Conservation (phyloP, 2,329 filamentous ascomycete genomes). For the Lecanoromycetidae sp. region DNA sequence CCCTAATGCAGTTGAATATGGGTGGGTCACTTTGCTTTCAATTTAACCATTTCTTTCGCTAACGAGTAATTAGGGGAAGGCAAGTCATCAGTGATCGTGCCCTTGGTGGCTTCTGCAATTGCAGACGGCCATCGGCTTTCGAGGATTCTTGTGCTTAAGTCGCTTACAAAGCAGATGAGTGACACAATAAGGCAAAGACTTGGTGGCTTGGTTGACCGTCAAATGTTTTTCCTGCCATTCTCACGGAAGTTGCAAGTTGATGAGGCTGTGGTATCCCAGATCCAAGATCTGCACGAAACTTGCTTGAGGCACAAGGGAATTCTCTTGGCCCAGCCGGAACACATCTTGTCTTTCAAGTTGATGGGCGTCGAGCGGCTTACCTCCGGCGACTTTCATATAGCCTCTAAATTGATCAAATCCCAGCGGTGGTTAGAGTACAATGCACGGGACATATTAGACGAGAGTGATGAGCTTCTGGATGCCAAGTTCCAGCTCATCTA, state of each 20-base stretch:
- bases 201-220: conserved; percentile 43
- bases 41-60: conserved; percentile 42
- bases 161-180: conserved; percentile 49
- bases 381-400: conserved; percentile 22
- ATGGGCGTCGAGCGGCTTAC: conserved; percentile 44
- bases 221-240: conserved; percentile 47
- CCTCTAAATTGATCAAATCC: conserved; percentile 34
- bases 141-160: conserved; percentile 48
- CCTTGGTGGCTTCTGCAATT: conserved; percentile 46
- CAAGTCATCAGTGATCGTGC: conserved; percentile 57
- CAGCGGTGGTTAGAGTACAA: conserved; percentile 39
- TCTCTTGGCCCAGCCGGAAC: conserved; percentile 50
- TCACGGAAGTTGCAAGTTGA: conserved; percentile 37
- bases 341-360: conserved; percentile 51
- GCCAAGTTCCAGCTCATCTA: conserved; percentile 47
- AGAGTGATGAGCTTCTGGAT: conserved; percentile 45
- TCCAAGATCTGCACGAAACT: conserved; percentile 31
- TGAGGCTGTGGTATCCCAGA: conserved; percentile 21
- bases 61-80: conserved; percentile 55
- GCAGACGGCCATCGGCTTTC: conserved; percentile 32
- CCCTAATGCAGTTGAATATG: conserved; percentile 13
- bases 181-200: conserved; percentile 44
- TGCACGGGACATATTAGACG: conserved; percentile 52
- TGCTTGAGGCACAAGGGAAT: conserved; percentile 43
- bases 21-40: not conserved